Conservation (phyloP, 371 early-diverging fungal genomes). For the Racocetra persica region DNA sequence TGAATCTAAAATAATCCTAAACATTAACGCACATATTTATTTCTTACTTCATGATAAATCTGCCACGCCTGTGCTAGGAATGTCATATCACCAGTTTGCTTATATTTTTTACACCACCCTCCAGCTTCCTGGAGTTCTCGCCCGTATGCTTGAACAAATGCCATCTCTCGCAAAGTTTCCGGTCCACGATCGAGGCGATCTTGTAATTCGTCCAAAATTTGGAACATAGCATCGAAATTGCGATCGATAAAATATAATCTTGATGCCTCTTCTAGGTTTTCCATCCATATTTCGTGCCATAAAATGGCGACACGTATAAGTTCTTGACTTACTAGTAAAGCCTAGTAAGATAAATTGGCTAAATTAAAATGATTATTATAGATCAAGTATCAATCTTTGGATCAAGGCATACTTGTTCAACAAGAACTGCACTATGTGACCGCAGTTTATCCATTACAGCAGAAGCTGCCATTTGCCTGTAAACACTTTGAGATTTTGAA, state of each 20-base stretch:
- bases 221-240: conserved; percentile 93
- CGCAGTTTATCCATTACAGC: conserved; percentile 95
- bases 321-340: conserved; percentile 94
- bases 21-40: neutral
- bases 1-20: neutral
- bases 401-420: conserved; percentile 73
- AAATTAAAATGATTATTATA: neutral
- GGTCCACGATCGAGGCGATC: conserved; percentile 91
- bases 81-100: conserved; percentile 77
- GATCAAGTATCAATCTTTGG: conserved; percentile 5
- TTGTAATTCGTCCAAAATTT: conserved; percentile 88
- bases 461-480: conserved; percentile 85
- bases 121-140: conserved; percentile 92
- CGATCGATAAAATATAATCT: conserved; percentile 86
- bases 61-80: conserved; percentile 97
- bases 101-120: conserved; percentile 88
- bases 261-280: conserved; percentile 94
- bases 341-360: conserved; percentile 53
- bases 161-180: conserved; percentile 93
- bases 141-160: conserved; percentile 94
- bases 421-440: conserved; percentile 80
- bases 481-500: conserved; percentile 85
- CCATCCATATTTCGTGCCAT: conserved; percentile 99
- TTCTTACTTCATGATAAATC: conserved; percentile 77
- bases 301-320: conserved; percentile 96